Evolutionary conservation across 163 green algal species (phyloP).

Genomic region (Smithsoniella earleae): DNA sequence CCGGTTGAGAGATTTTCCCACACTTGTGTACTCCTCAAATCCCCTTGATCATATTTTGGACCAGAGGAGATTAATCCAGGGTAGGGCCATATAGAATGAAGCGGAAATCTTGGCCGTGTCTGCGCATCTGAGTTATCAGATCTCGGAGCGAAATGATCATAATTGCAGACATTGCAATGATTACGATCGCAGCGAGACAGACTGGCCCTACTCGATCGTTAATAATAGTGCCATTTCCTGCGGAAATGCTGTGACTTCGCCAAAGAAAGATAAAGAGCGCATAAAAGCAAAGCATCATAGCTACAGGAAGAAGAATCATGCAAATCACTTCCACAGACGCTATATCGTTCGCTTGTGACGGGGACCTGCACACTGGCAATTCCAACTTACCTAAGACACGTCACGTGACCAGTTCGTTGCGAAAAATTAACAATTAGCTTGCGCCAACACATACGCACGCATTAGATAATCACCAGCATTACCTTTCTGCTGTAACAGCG

Average conservation of each 20-base stretch:
- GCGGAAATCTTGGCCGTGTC: conserved; percentile 22
- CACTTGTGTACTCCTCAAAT: too few relatives aligned
- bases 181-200: conserved; percentile 58
- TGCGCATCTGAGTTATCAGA: conserved; percentile 42
- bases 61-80: too few relatives aligned
- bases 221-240: conserved; percentile 51
- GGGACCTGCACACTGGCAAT: conserved; percentile 2
- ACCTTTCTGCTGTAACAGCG: conserved; percentile 34
- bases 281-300: conserved; percentile 72
- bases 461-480: neutral
- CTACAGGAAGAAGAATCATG: conserved; percentile 78
- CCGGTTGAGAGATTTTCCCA: too few relatives aligned
- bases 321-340: conserved; percentile 66
- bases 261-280: conserved; percentile 74
- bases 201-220: conserved; percentile 66
- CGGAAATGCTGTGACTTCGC: conserved; percentile 64
- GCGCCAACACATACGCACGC: too few relatives aligned
- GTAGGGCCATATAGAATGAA: too few relatives aligned
- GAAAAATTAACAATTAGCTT: too few relatives aligned
- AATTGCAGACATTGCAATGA: conserved; percentile 60
- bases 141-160: conserved; percentile 61
- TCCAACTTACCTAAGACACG: too few relatives aligned
- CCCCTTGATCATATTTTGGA: too few relatives aligned
- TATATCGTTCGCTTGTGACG: neutral
- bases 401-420: conserved; percentile 1